phyloP scores from a whole-genome alignment of 139 green algal species.

The Axilococcus clingmanii region DNA sequence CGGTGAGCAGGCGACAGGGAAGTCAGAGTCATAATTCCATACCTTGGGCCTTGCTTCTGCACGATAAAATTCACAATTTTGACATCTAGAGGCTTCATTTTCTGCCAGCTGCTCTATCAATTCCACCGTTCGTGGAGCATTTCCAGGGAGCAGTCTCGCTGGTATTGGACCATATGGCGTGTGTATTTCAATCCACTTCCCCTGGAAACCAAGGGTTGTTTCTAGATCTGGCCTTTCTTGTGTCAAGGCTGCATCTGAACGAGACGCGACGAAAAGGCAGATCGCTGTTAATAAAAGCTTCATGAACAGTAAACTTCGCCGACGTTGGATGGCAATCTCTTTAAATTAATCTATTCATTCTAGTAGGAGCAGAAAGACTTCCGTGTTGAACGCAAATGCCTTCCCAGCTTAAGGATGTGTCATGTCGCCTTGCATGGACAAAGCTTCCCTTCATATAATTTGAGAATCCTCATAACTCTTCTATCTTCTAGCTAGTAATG shows the following conservation, averaged over 20 bases:
- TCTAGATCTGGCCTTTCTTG: neutral
- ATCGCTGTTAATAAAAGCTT: conserved; percentile 4
- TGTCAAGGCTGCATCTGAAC: neutral
- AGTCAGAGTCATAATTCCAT: no score
- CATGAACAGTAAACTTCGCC: no score
- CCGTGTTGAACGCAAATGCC: no score
- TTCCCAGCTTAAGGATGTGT: no score
- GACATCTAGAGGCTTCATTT: neutral
- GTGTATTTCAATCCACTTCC: neutral
- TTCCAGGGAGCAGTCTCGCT: neutral
- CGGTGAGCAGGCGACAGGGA: no score
- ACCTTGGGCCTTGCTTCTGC: conserved; percentile 3
- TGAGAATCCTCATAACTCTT: no score
- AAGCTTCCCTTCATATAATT: no score
- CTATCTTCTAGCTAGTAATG: no score
- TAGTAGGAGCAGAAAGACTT: no score
- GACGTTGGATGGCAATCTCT: no score
- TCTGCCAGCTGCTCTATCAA: conserved; percentile 1
- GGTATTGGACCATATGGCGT: conserved; percentile 8
- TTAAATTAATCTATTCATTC: no score
- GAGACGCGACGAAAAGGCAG: neutral
- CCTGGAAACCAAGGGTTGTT: neutral
- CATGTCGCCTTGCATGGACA: no score
- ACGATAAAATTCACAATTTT: conserved; percentile 5
- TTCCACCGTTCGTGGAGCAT: conserved; percentile 1